These are phyloP conservation scores for Aplosporella prunicola DNA, from an alignment of 2,329 filamentous ascomycete genomes.

Conservation along the genomic window DNA sequence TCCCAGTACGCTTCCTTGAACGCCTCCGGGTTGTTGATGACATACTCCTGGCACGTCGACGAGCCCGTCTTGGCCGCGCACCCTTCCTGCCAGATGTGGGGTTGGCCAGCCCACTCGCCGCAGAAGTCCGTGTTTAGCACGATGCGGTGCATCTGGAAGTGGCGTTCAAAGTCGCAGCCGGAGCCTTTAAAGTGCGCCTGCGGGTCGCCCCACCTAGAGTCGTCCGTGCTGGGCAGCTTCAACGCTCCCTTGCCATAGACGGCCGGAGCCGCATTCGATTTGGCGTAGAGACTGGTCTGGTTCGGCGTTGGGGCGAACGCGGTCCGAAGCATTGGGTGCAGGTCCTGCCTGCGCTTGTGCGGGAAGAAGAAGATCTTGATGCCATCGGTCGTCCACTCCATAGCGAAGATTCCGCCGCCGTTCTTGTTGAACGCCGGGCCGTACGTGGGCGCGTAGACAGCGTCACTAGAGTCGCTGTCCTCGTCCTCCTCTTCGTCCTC, in stretches of 20 bases:
- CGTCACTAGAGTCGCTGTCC: too few relatives aligned
- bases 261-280: slow-evolving; percentile 8
- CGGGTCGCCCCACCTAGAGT: slow-evolving; percentile 21
- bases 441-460: slow-evolving; percentile 23
- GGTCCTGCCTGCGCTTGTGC: slow-evolving; percentile 16
- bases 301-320: slow-evolving; percentile 16
- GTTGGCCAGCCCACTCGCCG: slow-evolving; percentile 44
- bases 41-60: slow-evolving; percentile 29
- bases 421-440: slow-evolving; percentile 25
- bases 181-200: slow-evolving; percentile 31
- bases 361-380: slow-evolving; percentile 37
- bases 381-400: slow-evolving; percentile 26
- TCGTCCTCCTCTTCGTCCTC: too few relatives aligned
- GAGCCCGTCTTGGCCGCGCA: slow-evolving; percentile 36
- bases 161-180: slow-evolving; percentile 36
- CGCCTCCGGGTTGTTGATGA: slow-evolving; percentile 20
- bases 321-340: background rate
- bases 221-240: slow-evolving; percentile 16
- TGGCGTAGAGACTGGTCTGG: slow-evolving; percentile 1
- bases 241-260: too few relatives aligned
- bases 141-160: slow-evolving; percentile 22
- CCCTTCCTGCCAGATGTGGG: slow-evolving; percentile 44
- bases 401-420: slow-evolving; percentile 32
- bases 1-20: slow-evolving; percentile 28
- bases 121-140: slow-evolving; percentile 45